Conservation (phyloP, 371 early-diverging fungal species). For the Chytridium lagenaria region DNA sequence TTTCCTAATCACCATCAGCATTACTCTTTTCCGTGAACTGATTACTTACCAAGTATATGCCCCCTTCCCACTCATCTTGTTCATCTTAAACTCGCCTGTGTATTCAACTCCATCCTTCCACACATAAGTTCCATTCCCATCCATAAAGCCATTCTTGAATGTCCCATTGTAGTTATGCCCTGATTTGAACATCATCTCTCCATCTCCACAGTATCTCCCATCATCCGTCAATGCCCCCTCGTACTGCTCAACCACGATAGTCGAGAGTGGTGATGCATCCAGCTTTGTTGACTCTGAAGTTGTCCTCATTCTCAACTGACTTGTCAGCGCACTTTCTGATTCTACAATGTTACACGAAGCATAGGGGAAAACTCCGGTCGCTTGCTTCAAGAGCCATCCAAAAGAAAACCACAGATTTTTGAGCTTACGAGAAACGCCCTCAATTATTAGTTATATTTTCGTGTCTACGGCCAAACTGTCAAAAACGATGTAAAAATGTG, state of each 20-base stretch:
- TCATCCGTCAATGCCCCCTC: not conserved
- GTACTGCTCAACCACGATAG: constrained; percentile 5
- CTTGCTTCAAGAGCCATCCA: too few relatives aligned
- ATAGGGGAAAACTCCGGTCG: too few relatives aligned
- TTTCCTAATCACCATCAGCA: too few relatives aligned
- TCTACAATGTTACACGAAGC: too few relatives aligned
- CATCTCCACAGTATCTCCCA: constrained; percentile 32
- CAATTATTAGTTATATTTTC: too few relatives aligned
- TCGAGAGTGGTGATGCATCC: constrained; percentile 9
- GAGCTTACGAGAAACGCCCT: too few relatives aligned
- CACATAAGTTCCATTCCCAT: constrained; percentile 49
- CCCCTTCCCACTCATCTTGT: constrained; percentile 47
- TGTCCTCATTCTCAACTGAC: not conserved
- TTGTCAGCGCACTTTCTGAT: too few relatives aligned
- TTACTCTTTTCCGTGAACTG: too few relatives aligned
- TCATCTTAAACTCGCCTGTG: constrained; percentile 47
- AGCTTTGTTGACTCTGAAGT: constrained; percentile 9
- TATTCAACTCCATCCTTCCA: constrained; percentile 50
- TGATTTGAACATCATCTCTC: constrained; percentile 37
- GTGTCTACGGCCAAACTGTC: too few relatives aligned
- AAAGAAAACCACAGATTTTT: too few relatives aligned
- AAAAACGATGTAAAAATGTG: too few relatives aligned
- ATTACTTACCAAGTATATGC: constrained; percentile 47
- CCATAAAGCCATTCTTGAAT: constrained; percentile 44
- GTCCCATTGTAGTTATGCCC: constrained; percentile 45